Conservation (phyloP, 345 rosid species). For the Mangifera indica region DNA sequence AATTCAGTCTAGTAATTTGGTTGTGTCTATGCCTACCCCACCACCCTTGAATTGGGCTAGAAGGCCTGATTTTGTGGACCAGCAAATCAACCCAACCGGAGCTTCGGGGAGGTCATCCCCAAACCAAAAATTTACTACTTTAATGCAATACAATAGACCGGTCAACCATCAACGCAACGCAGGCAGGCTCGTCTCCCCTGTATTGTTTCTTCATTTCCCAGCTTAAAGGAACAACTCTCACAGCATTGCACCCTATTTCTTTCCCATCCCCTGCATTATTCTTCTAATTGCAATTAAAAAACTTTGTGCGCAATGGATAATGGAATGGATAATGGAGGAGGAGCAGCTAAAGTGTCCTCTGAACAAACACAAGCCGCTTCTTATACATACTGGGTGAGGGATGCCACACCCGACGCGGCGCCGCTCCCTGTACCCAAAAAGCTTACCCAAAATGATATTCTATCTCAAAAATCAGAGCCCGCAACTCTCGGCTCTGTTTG, state of each 20-base stretch:
- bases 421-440: slow-evolving; percentile 76
- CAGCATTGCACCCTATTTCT: neutral
- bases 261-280: neutral
- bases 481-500: slow-evolving; percentile 70
- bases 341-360: slow-evolving; percentile 27
- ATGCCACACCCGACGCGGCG: slow-evolving; percentile 67
- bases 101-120: neutral
- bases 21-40: slow-evolving; percentile 1
- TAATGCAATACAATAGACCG: neutral
- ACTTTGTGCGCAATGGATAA: slow-evolving; percentile 32
- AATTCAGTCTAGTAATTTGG: too few species aligned
- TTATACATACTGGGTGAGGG: slow-evolving; percentile 90
- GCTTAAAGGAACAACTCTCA: neutral
- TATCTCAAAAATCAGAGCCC: slow-evolving; percentile 31
- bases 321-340: slow-evolving; percentile 50
- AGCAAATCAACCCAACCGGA: neutral
- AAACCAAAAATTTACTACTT: neutral
- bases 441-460: slow-evolving; percentile 44
- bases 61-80: neutral
- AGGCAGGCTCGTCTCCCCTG: too few species aligned
- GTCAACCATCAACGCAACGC: neutral
- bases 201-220: neutral
- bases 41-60: neutral
- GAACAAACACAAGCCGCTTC: slow-evolving; percentile 34
- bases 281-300: neutral